Evolutionary conservation across 257 asterid genomes (phyloP), one percentile per base, ranked within the genome.

Genomic region (Scutellaria baicalensis): DNA sequence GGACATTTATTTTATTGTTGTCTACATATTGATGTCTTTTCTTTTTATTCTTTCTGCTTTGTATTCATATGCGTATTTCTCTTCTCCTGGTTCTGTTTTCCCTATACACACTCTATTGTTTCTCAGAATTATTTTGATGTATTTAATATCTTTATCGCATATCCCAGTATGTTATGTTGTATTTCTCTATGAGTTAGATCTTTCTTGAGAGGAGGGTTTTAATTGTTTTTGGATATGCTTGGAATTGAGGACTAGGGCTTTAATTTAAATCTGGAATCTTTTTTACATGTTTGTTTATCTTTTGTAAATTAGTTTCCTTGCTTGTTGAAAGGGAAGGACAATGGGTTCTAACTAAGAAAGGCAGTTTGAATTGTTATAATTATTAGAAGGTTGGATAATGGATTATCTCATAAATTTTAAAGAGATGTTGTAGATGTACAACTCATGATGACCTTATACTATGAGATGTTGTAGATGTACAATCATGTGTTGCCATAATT

Each of bases 101-200:
- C 12, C 18, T 6, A 1, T 49, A 6, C 11, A 12, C 3, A 58
- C 5, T 27, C 23, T 39, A 2, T 42, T 17, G 33, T 58, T 74
- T 27, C 36, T 43, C 42, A 23, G 72, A 45, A 55, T 70, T 47
- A 11, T 35, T 57, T 62, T 68, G 57, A 14, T 67, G 8, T 21
- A 40, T 43, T 42, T 7, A 1, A 6, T 48, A 52, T n/a, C 42
- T 42, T 59, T 50, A 54, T 18, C 20, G 23, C 68, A 6, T 23
- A 12, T 44, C 48, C 8, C 13, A 23, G 69, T 38, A 0, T n/a
- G n/a, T 0, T 64, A 16, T 65, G 58, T 33, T 58, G 38, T 10
- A 17, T 60, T 63, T 61, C 36, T 61, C 45, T 44, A 69, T 17
- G 33, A 63, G 39, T 48, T 66, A 31, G 76, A 70, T 81, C 80